Conservation (phyloP, 1,284 basidiomycete genomes). For the Marasmius sp. region DNA sequence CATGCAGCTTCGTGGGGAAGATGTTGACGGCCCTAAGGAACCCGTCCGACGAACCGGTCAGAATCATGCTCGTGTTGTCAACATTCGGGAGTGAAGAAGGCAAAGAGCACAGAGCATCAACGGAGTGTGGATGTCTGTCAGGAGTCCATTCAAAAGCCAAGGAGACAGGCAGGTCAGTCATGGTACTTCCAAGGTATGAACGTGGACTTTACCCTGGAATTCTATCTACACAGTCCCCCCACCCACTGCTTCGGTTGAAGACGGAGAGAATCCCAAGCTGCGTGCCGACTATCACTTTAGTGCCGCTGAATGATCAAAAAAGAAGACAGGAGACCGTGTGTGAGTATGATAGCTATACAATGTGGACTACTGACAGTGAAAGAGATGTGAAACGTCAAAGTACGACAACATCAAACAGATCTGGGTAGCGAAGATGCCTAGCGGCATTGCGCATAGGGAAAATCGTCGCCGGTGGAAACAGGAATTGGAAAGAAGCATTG, state of each 20-base stretch:
- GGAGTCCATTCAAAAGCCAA: neutral
- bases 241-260: constrained; percentile 85
- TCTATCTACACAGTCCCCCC: constrained; percentile 92
- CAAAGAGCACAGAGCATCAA: constrained; percentile 80
- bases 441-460: neutral
- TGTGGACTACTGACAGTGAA: neutral
- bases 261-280: constrained; percentile 90
- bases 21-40: constrained; percentile 88
- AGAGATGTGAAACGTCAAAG: neutral
- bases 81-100: constrained; percentile 59
- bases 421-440: neutral
- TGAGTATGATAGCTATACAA: neutral
- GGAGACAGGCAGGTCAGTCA: constrained; percentile 3
- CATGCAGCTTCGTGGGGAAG: constrained; percentile 87
- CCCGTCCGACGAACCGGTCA: constrained; percentile 94
- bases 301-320: constrained; percentile 43
- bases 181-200: constrained; percentile 10
- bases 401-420: constrained; percentile 2
- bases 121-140: constrained; percentile 79
- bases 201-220: constrained; percentile 70
- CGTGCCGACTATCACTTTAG: constrained; percentile 87
- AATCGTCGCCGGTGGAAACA: neutral
- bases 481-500: neutral
- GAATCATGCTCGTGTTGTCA: constrained; percentile 70
- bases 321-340: constrained; percentile 9